Conservation (phyloP, 1,284 basidiomycete species). For the Ustilago cynodontis region DNA sequence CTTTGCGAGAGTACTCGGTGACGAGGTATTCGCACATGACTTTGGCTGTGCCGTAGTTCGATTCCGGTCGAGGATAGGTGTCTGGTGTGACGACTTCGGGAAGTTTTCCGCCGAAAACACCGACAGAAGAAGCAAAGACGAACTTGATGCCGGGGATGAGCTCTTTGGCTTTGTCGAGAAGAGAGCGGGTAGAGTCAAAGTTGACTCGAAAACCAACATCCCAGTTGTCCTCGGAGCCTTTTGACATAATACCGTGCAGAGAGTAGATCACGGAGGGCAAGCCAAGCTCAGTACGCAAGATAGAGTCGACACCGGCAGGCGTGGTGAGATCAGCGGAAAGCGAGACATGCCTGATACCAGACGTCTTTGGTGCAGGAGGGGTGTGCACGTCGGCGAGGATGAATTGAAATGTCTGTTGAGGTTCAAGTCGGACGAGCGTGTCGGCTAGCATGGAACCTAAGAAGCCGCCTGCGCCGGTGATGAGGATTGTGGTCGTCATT, state of each 20-base stretch:
- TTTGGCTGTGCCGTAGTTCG: constrained; percentile 53
- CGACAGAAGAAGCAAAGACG: constrained; percentile 51
- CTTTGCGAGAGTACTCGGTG: constrained; percentile 53
- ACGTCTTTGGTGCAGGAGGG: constrained; percentile 27
- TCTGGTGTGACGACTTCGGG: constrained; percentile 42
- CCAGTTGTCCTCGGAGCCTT: constrained; percentile 51
- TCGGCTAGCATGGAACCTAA: constrained; percentile 50
- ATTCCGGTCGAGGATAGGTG: constrained; percentile 47
- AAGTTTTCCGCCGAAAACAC: constrained; percentile 48
- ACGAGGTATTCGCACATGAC: constrained; percentile 56
- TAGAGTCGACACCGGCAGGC: constrained; percentile 25
- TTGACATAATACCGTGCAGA: constrained; percentile 58
- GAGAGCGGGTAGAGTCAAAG: constrained; percentile 44
- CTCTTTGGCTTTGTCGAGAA: constrained; percentile 41
- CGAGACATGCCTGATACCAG: constrained; percentile 15
- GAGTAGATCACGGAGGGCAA: constrained; percentile 48
- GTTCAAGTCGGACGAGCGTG: constrained; percentile 31
- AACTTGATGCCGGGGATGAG: constrained; percentile 29
- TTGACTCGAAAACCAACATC: constrained; percentile 52
- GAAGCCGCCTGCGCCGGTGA: constrained; percentile 56
- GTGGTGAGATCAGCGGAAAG: constrained; percentile 47
- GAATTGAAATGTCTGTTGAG: constrained; percentile 37
- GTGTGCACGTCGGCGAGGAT: constrained; percentile 46
- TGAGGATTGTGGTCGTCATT: constrained; percentile 43
- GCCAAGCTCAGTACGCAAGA: constrained; percentile 46